Evolutionary conservation across 2,329 filamentous ascomycete genomes (phyloP), one percentile per base, ranked within the genome.

Genomic region (Claviceps pusilla): DNA sequence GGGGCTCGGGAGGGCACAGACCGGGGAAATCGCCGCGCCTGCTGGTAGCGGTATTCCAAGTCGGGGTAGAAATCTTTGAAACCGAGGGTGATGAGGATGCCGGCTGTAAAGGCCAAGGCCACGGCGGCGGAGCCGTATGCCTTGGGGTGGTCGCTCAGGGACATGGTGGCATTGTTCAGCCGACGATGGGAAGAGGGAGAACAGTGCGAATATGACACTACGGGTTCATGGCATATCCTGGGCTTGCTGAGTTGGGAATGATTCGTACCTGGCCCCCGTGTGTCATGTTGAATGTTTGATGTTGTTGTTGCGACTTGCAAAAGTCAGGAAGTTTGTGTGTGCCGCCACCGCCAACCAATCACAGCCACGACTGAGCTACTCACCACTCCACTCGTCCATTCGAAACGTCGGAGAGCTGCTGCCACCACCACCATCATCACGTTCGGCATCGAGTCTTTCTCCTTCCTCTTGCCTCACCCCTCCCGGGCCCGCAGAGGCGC

Each of bases 41-140:
- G 72, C 62, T 79, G 78, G 62, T 82, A 87, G 24, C 80, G 76
- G 28, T 74, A 69, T 66, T 89, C 83, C 49, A 89, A 75, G 60
- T 88, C 84, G 1, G 86, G 83, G 62, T 89, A 90, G 42, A 90
- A 68, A 65, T 91, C 86, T 68, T 89, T 89, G 71, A 88, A 82
- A 55, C 84, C 84, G 3, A 93, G 70, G 0, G 88, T 89, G 54
- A 90, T 68, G 52, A 89, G 72, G 53, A 89, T 76, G 47, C 90
- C 89, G 10, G 87, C 77, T n/a, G 84, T 67, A 63, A 96, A 95
- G 63, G 87, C 86, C 24, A 82, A 71, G 55, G 80, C 75, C 46
- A 89, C 67, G 57, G 84, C 87, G 33, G 83, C 79, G 3, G 77
- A 76, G 67, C 80, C 78, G 64, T 83, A 84, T 57, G 75, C 76